Conservation (phyloP, 2,329 filamentous ascomycete genomes). For the Graphium sp. region DNA sequence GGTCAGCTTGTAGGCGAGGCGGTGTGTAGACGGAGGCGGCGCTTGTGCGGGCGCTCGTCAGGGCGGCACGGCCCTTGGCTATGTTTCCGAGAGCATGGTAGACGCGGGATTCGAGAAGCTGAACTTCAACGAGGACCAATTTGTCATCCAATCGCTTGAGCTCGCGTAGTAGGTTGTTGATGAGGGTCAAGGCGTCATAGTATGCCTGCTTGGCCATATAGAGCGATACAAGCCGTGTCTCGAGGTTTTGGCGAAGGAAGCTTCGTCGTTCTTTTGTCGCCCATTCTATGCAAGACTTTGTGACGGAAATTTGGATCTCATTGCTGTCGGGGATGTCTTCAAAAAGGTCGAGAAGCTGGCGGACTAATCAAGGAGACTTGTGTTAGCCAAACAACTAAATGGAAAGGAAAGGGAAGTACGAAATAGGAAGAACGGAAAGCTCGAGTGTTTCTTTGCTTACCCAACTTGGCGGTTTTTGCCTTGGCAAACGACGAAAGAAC, state of each 20-base stretch:
- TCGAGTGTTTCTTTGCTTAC: no score
- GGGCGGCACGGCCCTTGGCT: slow-evolving; percentile 82
- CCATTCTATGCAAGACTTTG: slow-evolving; percentile 99
- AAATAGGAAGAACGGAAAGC: no score
- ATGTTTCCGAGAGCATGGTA: slow-evolving; percentile 97
- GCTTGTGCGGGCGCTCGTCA: slow-evolving; percentile 86
- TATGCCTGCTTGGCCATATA: slow-evolving; percentile 97
- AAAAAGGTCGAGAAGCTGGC: slow-evolving; percentile 92
- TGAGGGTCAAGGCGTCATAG: slow-evolving; percentile 90
- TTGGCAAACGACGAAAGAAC: slow-evolving; percentile 94
- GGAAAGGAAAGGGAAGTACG: background rate
- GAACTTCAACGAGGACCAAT: slow-evolving; percentile 91
- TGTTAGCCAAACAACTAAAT: no score
- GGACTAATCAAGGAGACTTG: no score
- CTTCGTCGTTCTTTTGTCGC: slow-evolving; percentile 84
- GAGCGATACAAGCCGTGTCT: slow-evolving; percentile 82
- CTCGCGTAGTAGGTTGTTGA: slow-evolving; percentile 91
- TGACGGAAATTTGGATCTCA: slow-evolving; percentile 87
- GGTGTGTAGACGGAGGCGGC: slow-evolving; percentile 96
- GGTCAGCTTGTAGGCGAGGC: slow-evolving; percentile 80
- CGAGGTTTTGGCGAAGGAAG: slow-evolving; percentile 94
- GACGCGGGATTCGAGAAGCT: slow-evolving; percentile 88
- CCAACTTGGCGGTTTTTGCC: slow-evolving; percentile 94
- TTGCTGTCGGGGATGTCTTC: slow-evolving; percentile 83
- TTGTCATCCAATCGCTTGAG: slow-evolving; percentile 98